These are phyloP conservation scores for Phytophthora europaea DNA, from an alignment of 352 stramenopile species.

Conservation along the genomic window DNA sequence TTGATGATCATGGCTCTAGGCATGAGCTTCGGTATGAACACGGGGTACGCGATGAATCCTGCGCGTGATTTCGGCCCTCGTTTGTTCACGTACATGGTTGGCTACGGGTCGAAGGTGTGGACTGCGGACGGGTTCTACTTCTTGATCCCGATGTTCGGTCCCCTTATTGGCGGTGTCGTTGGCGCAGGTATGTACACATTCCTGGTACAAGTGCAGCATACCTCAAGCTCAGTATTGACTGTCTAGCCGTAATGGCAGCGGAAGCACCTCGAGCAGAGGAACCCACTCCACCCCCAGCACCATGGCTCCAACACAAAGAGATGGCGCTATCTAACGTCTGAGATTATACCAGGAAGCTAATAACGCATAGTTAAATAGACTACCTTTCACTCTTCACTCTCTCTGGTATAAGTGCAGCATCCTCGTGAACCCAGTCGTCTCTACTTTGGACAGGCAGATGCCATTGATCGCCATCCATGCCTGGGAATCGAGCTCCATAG, in stretches of 20 bases:
- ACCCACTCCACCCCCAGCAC: too few species aligned
- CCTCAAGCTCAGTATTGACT: too few species aligned
- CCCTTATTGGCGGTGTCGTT: slow-evolving; percentile 50
- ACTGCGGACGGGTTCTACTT: slow-evolving; percentile 65
- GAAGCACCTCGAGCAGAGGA: too few species aligned
- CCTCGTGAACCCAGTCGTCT: too few species aligned
- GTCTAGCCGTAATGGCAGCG: too few species aligned
- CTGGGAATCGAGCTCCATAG: not conserved
- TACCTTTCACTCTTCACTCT: too few species aligned
- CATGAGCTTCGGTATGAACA: slow-evolving; percentile 68
- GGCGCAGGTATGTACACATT: slow-evolving; percentile 61
- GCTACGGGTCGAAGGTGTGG: slow-evolving; percentile 70
- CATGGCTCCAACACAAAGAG: too few species aligned
- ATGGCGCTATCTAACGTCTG: too few species aligned
- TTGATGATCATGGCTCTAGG: slow-evolving; percentile 68
- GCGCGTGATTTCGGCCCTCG: slow-evolving; percentile 55
- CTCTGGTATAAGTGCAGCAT: too few species aligned
- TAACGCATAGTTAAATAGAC: too few species aligned
- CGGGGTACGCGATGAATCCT: slow-evolving; percentile 56
- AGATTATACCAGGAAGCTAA: too few species aligned
- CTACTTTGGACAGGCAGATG: not conserved
- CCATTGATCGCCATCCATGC: not conserved
- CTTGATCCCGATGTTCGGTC: slow-evolving; percentile 64
- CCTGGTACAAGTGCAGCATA: slow-evolving; percentile 67
- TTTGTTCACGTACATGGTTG: slow-evolving; percentile 56